A percentile compares a stretch with the other conserved stretches of the same genome.
Conservation (phyloP, 2,329 filamentous ascomycete species). For the Geosmithia flava region DNA sequence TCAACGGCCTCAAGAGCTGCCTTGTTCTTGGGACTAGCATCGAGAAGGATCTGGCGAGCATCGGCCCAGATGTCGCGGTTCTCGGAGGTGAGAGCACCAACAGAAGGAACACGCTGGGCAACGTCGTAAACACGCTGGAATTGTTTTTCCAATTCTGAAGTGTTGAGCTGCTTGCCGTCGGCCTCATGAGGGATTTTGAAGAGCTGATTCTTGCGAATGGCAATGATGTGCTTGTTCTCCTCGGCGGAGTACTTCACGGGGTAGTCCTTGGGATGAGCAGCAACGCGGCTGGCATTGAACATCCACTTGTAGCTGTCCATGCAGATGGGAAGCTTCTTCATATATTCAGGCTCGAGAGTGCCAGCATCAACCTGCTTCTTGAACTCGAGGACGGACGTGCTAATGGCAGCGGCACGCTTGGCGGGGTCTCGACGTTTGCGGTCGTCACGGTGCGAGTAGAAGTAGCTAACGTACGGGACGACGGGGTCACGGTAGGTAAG, state of each 20-base stretch:
- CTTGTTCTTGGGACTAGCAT: slow-evolving; percentile 68
- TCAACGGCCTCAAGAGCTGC: slow-evolving; percentile 71
- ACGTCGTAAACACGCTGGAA: slow-evolving; percentile 76
- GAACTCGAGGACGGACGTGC: slow-evolving; percentile 79
- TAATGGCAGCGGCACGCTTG: slow-evolving; percentile 85
- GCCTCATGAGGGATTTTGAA: slow-evolving; percentile 83
- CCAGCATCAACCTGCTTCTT: slow-evolving; percentile 80
- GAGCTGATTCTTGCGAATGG: slow-evolving; percentile 91
- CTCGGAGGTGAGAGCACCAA: slow-evolving; percentile 79
- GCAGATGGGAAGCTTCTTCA: slow-evolving; percentile 93
- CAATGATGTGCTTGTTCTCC: slow-evolving; percentile 79
- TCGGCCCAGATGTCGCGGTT: slow-evolving; percentile 92
- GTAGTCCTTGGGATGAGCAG: slow-evolving; percentile 70
- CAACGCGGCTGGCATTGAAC: slow-evolving; percentile 89
- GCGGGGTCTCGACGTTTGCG: slow-evolving; percentile 74
- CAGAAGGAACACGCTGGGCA: slow-evolving; percentile 56
- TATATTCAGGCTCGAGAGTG: slow-evolving; percentile 90
- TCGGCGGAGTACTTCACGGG: slow-evolving; percentile 66
- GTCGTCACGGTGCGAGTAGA: slow-evolving; percentile 97
- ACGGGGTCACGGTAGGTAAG: slow-evolving; percentile 89
- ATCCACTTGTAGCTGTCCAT: slow-evolving; percentile 99
- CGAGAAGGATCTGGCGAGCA: slow-evolving; percentile 63
- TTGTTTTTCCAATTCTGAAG: slow-evolving; percentile 78
- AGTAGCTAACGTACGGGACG: slow-evolving; percentile 97
- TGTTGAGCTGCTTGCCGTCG: slow-evolving; percentile 74